Base-by-base conservation (phyloP, 352 stramenopile species). In the Poterioochromonas sp. region DNA sequence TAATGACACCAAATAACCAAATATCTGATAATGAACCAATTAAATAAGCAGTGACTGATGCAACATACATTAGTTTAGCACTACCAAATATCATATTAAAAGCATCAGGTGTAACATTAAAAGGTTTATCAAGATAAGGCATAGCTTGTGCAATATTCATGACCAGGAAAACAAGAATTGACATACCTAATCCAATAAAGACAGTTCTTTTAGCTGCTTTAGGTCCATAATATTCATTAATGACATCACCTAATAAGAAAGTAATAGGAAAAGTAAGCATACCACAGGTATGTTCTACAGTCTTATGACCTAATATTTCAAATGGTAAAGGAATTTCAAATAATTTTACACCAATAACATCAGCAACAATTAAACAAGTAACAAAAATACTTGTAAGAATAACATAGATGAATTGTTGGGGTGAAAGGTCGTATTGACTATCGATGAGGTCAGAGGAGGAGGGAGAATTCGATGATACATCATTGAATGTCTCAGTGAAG, bases 111-210 rank as follows among this genome's bases (percentile, higher is more conserved):
- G 15, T 62, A 8, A 62, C 26, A 62, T 62, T 62, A 62, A 62
- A 62, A 32, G 51, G 51, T 29, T 62, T 62, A 22, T 62, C 51
- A 5, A 62, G 26, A 62, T 62, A 62, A 62, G 51, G 51, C 51
- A 62, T 8, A 34, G 26, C 51, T 62, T 62, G 51, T 22, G 51
- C 51, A 34, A 32, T 22, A 62, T 62, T 62, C 51, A 62, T 62
- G 2, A 62, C 26, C 29, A 32, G 8, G 26, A 62, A 62, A 32
- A 62, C 51, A 22, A 62, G 26, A 62, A 62, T 62, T 22, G 51
- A 62, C 51, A 62, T 62, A 62, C 8, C 51, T 62, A 62, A 62
- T 5, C 51, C 51, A 32, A 62, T 62, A 22, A 32, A 62, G 5
- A 62, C 51, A 22, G 51, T 62, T 22, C 26, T 62, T 32, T 62